Evolutionary conservation across 2,329 filamentous ascomycete genomes (phyloP).

Genomic region (Colletotrichum godetiae): DNA sequence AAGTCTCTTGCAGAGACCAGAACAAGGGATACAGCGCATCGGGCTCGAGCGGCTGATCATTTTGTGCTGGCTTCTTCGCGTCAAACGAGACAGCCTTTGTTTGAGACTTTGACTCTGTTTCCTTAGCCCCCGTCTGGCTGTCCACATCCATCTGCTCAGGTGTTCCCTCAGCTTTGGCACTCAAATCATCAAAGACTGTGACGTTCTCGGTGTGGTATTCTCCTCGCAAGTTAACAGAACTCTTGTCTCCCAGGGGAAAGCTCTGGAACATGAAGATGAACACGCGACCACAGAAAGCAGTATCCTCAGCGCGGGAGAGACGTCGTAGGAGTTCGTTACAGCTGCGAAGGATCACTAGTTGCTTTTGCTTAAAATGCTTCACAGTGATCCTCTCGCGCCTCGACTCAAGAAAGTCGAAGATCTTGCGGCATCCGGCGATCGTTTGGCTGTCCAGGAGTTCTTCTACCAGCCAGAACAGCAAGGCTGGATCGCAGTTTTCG

Average conservation of each 20-base stretch:
- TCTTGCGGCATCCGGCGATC: conserved; percentile 87
- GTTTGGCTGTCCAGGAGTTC: conserved; percentile 97
- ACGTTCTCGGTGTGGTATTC: conserved; percentile 97
- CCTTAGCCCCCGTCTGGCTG: conserved; percentile 51
- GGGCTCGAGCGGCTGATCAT: conserved; percentile 69
- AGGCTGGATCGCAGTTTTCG: conserved; percentile 79
- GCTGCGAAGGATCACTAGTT: conserved; percentile 87
- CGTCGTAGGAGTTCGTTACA: conserved; percentile 96
- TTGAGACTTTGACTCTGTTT: conserved; percentile 46
- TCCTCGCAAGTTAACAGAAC: conserved; percentile 94
- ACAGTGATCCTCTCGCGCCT: conserved; percentile 88
- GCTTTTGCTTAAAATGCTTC: conserved; percentile 83
- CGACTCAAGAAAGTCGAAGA: conserved; percentile 96
- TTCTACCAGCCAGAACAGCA: conserved; percentile 92
- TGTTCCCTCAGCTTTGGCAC: conserved; percentile 43
- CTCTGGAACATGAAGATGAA: conserved; percentile 99
- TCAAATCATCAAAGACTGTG: conserved; percentile 79
- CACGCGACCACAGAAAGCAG: conserved; percentile 95
- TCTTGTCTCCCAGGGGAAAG: conserved; percentile 95
- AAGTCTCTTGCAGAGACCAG: conserved; percentile 92
- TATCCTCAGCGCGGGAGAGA: conserved; percentile 95
- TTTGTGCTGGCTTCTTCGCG: conserved; percentile 51
- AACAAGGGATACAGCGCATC: conserved; percentile 89
- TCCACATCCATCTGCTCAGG: conserved; percentile 76
- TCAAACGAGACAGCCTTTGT: conserved; percentile 58